These are phyloP conservation scores for Amesomyces nigricolor DNA, from an alignment of 2,329 filamentous ascomycete genomes.

Conservation along the genomic window DNA sequence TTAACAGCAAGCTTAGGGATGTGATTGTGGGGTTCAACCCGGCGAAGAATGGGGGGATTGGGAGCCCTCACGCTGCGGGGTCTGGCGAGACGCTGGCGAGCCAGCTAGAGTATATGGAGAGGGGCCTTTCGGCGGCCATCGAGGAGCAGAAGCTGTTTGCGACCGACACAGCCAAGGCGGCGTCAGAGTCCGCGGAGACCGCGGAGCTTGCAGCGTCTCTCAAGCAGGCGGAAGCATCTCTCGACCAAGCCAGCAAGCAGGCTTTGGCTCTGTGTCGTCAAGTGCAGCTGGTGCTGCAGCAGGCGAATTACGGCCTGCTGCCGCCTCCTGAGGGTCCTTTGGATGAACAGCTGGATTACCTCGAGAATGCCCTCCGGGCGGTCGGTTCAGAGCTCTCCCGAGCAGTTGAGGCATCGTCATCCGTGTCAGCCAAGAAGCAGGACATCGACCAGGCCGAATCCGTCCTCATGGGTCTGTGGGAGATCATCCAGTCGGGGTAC, in stretches of 20 bases:
- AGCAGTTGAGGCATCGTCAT: slow-evolving; percentile 30
- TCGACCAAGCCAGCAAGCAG: slow-evolving; percentile 46
- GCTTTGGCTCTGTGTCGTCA: slow-evolving; percentile 59
- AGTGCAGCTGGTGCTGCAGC: slow-evolving; percentile 53
- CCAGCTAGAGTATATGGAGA: slow-evolving; percentile 68
- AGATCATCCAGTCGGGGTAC: slow-evolving; percentile 51
- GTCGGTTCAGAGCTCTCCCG: slow-evolving; percentile 42
- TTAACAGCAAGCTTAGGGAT: slow-evolving; percentile 62
- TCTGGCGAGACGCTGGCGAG: slow-evolving; percentile 43
- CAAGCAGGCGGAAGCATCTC: slow-evolving; percentile 16
- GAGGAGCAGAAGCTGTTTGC: slow-evolving; percentile 47
- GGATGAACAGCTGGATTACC: slow-evolving; percentile 63
- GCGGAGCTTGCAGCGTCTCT: slow-evolving; percentile 6
- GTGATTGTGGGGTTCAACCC: slow-evolving; percentile 62
- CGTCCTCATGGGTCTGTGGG: slow-evolving; percentile 51
- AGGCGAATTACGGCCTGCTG: slow-evolving; percentile 44
- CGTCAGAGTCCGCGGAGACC: slow-evolving; percentile 18
- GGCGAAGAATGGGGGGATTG: slow-evolving; percentile 43
- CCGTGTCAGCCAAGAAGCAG: slow-evolving; percentile 32
- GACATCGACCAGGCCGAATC: slow-evolving; percentile 52
- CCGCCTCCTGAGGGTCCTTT: slow-evolving; percentile 57
- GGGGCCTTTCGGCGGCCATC: slow-evolving; percentile 55
- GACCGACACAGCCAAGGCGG: slow-evolving; percentile 21
- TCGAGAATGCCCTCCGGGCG: slow-evolving; percentile 54
- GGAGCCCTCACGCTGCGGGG: slow-evolving; percentile 36